Base-by-base conservation (phyloP, 495 filamentous ascomycete genomes). In the Talaromyces proteolyticus region DNA sequence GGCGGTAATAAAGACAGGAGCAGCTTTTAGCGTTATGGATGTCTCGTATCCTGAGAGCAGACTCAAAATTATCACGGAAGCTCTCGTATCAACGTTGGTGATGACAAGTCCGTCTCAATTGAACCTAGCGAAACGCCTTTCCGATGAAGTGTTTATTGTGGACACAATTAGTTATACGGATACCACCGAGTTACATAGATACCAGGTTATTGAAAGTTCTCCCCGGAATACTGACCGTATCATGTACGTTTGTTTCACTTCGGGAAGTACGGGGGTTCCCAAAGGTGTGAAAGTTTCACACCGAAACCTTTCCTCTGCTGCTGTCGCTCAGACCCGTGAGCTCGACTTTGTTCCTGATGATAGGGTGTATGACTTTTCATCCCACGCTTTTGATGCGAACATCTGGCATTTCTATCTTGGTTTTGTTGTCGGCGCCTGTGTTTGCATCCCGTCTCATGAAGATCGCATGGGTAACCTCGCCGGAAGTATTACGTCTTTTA, bases 1-100 rank as follows among this genome's bases (percentile, higher is more conserved):
- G 5, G 71, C 61, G 0, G 63, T 78, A 6, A 40, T 76, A 17
- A 74, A 75, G 45, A 67, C 74, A n/a, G 77, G 77, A 0, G 72
- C 62, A 11, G 70, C 66, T 0, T 72, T 68, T 55, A 61, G 74
- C 7, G 59, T 59, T 0, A 54, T 83, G 7, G 76, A 80, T 51
- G 61, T 66, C 4, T 46, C 58, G 0, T 61, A 71, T 7, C 77
- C 79, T 2, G 63, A 66, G 36, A 64, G 65, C 4, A 62, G 76
- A 20, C 53, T 78, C 24, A 50, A 44, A 14, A 36, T 45, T 0
- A 61, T 69, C 6, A 47, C 62, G 1, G 49, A 25, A n/a, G 52
- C 58, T 21, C 44, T 56, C 1, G 21, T 49, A 20, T 59, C 55
- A 1, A 47, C 52, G 6, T 20, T 65, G 1, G 49, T 64, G 2